Evolutionary conservation across 140 eudicot genomes (phyloP), one percentile per base, ranked within the genome.

Genomic region (Stevia rebaudiana): DNA sequence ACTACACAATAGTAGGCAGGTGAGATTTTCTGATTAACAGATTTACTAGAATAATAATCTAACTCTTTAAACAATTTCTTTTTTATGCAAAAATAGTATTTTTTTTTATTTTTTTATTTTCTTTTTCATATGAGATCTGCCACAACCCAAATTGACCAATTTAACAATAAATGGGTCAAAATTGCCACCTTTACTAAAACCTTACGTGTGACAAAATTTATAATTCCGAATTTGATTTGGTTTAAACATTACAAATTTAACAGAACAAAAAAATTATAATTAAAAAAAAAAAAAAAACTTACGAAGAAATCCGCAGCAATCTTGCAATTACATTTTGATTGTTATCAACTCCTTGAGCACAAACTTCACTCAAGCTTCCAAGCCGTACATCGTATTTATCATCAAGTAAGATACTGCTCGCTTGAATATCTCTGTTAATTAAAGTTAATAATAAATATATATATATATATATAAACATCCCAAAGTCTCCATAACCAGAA

Each of bases 321-420:
- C 97, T 82, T 31, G 89, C 59, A 62, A 83, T 77, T 50, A 69
- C 74, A 24, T 76, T 82, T 23, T 74, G 87, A 37, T 81, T 79
- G 24, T 64, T 77, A 44, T 86, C 95, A 33, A 69, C 82, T 79
- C 68, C 92, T 79, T 74, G 85, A 66, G 79, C 74, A 65, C 88
- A 79, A 69, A 72, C 90, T 52, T 87, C 86, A 62, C 88, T 84
- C 71, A 90, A 74, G 76, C 97, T 90, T 42, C 95, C 97, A 18
- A 90, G 84, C 12, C 95, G 75, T 28, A 90, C 97, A 42, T 90
- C 95, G 68, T 78, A 90, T 68, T 90, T 82, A 69, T 90, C 95
- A 70, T 90, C 97, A 13, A 90, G 97, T 52, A 90, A 80, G 57
- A 90, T 87, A 61, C 97, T 90, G 81, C 91, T 87, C 12, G 97